Base-by-base conservation (phyloP, 78 protist species). In the Tieghemostelium lacteum region DNA sequence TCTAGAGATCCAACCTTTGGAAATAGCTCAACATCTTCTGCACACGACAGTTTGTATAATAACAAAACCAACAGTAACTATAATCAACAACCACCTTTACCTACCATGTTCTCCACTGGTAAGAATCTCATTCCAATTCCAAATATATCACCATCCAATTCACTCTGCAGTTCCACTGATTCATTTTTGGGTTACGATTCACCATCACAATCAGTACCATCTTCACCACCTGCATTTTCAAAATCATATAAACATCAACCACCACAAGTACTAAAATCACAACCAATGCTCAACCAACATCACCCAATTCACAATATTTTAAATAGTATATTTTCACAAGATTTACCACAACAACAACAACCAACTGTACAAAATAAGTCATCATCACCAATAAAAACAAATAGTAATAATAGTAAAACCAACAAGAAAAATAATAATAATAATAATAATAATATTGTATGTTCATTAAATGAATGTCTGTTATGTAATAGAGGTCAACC, bases 401-500 rank as follows among this genome's bases (percentile, higher is more conserved):
- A 37, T 2, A 22, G 28, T 29, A 31, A 58, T 49, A 39, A 29
- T 8, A 22, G 12, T 33, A 34, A 16, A 39, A 39, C 50, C n/a
- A 60, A 10, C 17, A 29, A n/a, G 2, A 60, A n/a, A 3, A 60
- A 19, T 20, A 39, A n/a, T 39, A 62, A 62, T 62, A 62, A 31
- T 34, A 33, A 8, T 12, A 61, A 31, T 61, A 63, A 63, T 34
- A 63, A 63, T 34, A 7, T 34, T 14, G 60, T 1, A 3, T 83
- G 89, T 31, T 17, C 49, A n/a, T 69, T 83, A 49, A 83, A 83
- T 39, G 77, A 83, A 22, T 83, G 89, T 33, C 31, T 83, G 12
- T 58, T 83, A 7, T 83, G 89, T 28, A 33, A 57, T 29, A 72
- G 89, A 36, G 89, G 89, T 1, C 89, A 83, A 37, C 89, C 89